A percentile compares a stretch with the other conserved stretches of the same genome.
Conservation (phyloP, 2,329 filamentous ascomycete species). For the Penicillium italicum region DNA sequence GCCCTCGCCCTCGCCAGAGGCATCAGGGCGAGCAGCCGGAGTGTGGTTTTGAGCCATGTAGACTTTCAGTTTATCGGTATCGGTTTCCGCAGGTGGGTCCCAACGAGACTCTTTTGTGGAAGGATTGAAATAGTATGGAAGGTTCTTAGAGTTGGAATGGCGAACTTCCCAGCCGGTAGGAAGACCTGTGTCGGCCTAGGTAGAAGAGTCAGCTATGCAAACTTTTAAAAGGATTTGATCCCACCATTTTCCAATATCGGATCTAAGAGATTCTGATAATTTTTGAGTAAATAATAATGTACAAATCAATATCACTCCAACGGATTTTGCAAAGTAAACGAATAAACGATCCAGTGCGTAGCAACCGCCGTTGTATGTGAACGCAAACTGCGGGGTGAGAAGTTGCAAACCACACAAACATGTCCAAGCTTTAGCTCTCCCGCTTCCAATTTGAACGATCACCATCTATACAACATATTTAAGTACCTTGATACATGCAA, state of each 20-base stretch:
- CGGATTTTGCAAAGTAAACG: background rate
- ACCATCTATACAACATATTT: background rate
- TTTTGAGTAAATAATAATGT: background rate
- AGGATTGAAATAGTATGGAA: slow-evolving; percentile 97
- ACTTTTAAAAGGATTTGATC: background rate
- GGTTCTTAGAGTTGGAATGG: slow-evolving; percentile 96
- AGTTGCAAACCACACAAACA: slow-evolving; percentile 14
- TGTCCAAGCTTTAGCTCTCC: slow-evolving; percentile 5
- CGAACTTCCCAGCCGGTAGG: slow-evolving; percentile 91
- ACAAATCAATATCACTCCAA: background rate
- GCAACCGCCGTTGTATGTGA: background rate
- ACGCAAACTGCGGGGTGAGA: slow-evolving; percentile 29
- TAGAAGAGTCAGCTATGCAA: background rate
- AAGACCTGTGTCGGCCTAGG: slow-evolving; percentile 70
- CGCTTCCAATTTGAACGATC: background rate
- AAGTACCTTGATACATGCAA: no score
- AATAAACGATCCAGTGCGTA: background rate
- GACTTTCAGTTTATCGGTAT: slow-evolving; percentile 85
- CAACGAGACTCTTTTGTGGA: slow-evolving; percentile 83
- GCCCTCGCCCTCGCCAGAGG: slow-evolving; percentile 54
- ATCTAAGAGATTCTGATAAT: background rate
- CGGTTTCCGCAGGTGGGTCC: slow-evolving; percentile 85
- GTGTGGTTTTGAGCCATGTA: slow-evolving; percentile 91
- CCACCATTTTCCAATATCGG: slow-evolving; percentile 9
- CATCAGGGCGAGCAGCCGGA: slow-evolving; percentile 33